Conservation (phyloP, 2,329 filamentous ascomycete genomes). For the Fusarium compactum region DNA sequence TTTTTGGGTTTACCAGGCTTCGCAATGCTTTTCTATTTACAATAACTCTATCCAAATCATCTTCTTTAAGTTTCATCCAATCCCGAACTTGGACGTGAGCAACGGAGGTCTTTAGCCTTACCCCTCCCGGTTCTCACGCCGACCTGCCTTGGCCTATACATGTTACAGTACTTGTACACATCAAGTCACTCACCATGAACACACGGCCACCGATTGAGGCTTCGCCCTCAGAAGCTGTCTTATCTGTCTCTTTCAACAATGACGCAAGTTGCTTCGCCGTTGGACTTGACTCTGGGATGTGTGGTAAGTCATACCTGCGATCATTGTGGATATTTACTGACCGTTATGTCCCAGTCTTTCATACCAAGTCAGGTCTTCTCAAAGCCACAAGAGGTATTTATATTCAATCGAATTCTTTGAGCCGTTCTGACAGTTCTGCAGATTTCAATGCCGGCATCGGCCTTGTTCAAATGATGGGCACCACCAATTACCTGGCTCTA, state of each 20-base stretch:
- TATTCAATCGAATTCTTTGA: background rate
- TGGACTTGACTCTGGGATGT: slow-evolving; percentile 87
- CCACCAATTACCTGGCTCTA: slow-evolving; percentile 86
- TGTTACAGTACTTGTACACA: slow-evolving; percentile 12
- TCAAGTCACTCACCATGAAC: slow-evolving; percentile 73
- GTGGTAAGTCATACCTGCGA: slow-evolving; percentile 66
- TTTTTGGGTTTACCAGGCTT: slow-evolving; percentile 9
- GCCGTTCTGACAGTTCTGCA: slow-evolving; percentile 47
- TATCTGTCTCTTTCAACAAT: slow-evolving; percentile 88
- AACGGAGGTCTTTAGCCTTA: slow-evolving; percentile 14
- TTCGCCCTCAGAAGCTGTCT: slow-evolving; percentile 77
- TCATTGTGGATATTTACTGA: slow-evolving; percentile 22
- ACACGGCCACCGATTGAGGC: slow-evolving; percentile 87
- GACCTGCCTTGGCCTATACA: slow-evolving; percentile 7
- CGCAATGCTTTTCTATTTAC: slow-evolving; percentile 27
- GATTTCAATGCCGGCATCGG: slow-evolving; percentile 87
- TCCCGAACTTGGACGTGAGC: slow-evolving; percentile 1
- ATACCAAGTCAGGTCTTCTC: slow-evolving; percentile 77
- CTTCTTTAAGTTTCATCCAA: background rate
- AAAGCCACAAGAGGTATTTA: slow-evolving; percentile 65
- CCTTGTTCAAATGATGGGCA: slow-evolving; percentile 86
- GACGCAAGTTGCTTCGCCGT: slow-evolving; percentile 88
- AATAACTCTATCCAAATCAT: slow-evolving; percentile 11
- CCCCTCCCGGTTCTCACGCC: slow-evolving; percentile 30
- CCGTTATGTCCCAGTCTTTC: slow-evolving; percentile 68